Evolutionary conservation across 176 grass and related monocot species (phyloP).

Genomic region (Bolboschoenus planiculmis): DNA sequence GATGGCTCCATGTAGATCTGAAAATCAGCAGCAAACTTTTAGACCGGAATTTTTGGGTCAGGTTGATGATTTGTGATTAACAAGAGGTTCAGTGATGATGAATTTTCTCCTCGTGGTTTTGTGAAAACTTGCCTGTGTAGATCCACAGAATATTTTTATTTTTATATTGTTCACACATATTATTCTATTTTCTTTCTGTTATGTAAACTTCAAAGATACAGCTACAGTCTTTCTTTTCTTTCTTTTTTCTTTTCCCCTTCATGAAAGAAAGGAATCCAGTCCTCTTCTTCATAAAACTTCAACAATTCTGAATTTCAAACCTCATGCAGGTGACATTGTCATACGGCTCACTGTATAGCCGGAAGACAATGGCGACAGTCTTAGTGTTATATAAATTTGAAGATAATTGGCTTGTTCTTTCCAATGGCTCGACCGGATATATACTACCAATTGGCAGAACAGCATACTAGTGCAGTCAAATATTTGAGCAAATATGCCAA

Average conservation of each 20-base stretch:
- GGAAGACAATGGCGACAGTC: too few relatives aligned
- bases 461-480: not conserved
- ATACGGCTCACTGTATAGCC: too few relatives aligned
- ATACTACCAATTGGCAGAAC: too few relatives aligned
- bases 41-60: not conserved
- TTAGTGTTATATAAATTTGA: too few relatives aligned
- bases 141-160: not conserved
- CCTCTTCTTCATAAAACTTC: too few relatives aligned
- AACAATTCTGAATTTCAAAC: too few relatives aligned
- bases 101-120: not conserved
- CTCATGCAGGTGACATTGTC: too few relatives aligned
- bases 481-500: not conserved
- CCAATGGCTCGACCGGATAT: too few relatives aligned
- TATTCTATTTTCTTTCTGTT: not conserved
- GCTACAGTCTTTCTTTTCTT: not conserved
- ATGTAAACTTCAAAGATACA: not conserved
- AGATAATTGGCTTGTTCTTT: too few relatives aligned
- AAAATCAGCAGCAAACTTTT: not conserved
- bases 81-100: not conserved
- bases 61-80: not conserved
- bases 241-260: too few relatives aligned
- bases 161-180: not conserved
- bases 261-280: too few relatives aligned
- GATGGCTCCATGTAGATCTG: not conserved
- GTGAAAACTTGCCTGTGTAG: too few relatives aligned